A percentile compares a stretch with the other conserved stretches of the same genome.
phyloP scores from a whole-genome alignment of 805 yeast species.

The Yamadazyma ubonensis region DNA sequence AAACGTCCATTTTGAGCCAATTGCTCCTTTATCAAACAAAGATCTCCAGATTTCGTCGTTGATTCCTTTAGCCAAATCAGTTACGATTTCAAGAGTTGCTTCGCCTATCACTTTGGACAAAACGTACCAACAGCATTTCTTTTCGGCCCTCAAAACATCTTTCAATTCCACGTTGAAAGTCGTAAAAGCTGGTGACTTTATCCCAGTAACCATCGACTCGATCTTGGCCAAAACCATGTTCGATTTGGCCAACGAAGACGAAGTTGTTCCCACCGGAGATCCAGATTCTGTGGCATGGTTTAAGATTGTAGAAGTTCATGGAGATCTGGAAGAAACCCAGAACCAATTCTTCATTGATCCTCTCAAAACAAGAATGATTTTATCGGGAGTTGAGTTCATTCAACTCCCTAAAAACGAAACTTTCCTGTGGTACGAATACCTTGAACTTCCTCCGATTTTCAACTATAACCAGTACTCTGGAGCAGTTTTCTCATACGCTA shows the following conservation, averaged over 20 bases:
- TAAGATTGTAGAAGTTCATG: slow-evolving; percentile 54
- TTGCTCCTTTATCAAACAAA: slow-evolving; percentile 9
- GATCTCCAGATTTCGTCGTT: slow-evolving; percentile 23
- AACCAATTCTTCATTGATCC: slow-evolving; percentile 64
- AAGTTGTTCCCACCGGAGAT: slow-evolving; percentile 53
- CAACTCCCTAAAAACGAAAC: slow-evolving; percentile 33
- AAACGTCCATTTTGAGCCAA: slow-evolving; percentile 18
- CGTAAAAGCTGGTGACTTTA: slow-evolving; percentile 60
- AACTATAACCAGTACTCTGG: slow-evolving; percentile 27
- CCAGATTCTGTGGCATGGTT: slow-evolving; percentile 87
- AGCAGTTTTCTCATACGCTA: slow-evolving; percentile 46
- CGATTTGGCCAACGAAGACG: slow-evolving; percentile 28
- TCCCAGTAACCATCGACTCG: slow-evolving; percentile 78
- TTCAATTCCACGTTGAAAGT: slow-evolving; percentile 61
- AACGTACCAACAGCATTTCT: slow-evolving; percentile 57
- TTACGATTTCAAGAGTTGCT: slow-evolving; percentile 64
- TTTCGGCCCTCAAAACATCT: slow-evolving; percentile 57
- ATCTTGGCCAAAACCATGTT: slow-evolving; percentile 57
- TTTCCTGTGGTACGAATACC: slow-evolving; percentile 48
- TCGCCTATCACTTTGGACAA: slow-evolving; percentile 69
- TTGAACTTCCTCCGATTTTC: slow-evolving; percentile 43
- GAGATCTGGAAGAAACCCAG: slow-evolving; percentile 20
- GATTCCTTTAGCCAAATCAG: slow-evolving; percentile 56
- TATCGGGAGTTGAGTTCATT: slow-evolving; percentile 55
- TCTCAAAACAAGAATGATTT: slow-evolving; percentile 63